Conservation (phyloP, 2,329 filamentous ascomycete species). For the Aspergillus tubingensis region DNA sequence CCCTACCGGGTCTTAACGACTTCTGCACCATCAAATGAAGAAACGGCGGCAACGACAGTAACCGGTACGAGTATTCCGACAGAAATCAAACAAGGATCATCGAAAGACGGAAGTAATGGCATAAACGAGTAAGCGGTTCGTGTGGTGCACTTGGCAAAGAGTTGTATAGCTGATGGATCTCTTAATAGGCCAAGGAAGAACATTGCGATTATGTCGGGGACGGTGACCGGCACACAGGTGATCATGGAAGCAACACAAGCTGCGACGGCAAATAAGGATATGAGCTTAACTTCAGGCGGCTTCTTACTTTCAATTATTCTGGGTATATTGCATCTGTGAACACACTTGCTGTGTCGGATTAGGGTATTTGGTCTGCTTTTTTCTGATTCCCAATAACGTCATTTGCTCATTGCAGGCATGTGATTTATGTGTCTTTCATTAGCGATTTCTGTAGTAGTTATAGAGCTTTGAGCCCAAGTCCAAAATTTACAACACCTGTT, state of each 20-base stretch:
- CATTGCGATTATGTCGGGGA: slow-evolving; percentile 11
- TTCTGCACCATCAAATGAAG: background rate
- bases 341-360: background rate
- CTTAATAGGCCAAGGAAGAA: slow-evolving; percentile 3
- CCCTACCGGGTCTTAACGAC: background rate
- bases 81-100: background rate
- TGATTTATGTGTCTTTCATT: too few relatives aligned
- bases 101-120: background rate
- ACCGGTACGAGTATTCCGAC: slow-evolving; percentile 1
- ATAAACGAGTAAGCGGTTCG: background rate
- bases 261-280: slow-evolving; percentile 6
- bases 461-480: background rate
- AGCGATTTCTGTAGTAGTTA: too few relatives aligned
- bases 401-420: background rate
- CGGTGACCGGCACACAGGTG: slow-evolving; percentile 6
- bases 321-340: background rate
- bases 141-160: background rate
- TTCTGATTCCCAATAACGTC: background rate
- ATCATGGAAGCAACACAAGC: slow-evolving; percentile 11
- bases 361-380: background rate
- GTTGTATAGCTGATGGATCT: background rate
- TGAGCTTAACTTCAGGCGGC: background rate
- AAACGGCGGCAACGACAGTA: background rate
- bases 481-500: background rate
- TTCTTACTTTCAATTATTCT: slow-evolving; percentile 1